Conservation (phyloP, 2,329 filamentous ascomycete species). For the Tolypocladium inflatum region DNA sequence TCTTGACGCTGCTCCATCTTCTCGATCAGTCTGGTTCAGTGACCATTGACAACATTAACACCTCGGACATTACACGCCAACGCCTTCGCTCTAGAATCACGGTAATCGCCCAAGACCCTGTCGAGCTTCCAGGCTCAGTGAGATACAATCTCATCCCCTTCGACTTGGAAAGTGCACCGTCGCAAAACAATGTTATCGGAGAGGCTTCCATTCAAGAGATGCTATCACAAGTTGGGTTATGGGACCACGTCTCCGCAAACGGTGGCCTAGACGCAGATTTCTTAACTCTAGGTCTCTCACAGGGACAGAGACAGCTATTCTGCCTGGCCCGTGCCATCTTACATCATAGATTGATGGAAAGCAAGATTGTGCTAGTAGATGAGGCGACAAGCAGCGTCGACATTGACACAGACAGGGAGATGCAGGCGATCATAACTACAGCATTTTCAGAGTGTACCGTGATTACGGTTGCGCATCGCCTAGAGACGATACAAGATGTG, state of each 20-base stretch:
- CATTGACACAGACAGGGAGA: not conserved
- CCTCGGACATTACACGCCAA: slow-evolving; percentile 11
- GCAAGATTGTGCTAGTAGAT: slow-evolving; percentile 3
- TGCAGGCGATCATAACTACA: not conserved
- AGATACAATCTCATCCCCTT: not conserved
- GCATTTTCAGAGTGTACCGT: slow-evolving; percentile 3
- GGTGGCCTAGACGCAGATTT: slow-evolving; percentile 6
- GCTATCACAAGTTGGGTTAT: slow-evolving; percentile 5
- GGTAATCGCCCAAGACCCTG: slow-evolving; percentile 18
- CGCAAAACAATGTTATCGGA: not conserved
- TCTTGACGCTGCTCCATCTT: not conserved
- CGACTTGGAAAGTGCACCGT: not conserved
- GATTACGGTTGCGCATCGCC: slow-evolving; percentile 2
- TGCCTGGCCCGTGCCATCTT: slow-evolving; percentile 7
- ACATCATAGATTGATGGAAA: not conserved
- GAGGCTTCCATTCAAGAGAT: slow-evolving; percentile 1
- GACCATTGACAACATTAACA: slow-evolving; percentile 17
- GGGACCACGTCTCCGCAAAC: not conserved
- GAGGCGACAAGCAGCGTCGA: slow-evolving; percentile 7
- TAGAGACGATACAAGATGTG: slow-evolving; percentile 1
- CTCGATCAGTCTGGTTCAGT: not conserved
- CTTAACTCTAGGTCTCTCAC: slow-evolving; percentile 5
- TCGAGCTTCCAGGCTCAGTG: slow-evolving; percentile 8
- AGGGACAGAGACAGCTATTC: slow-evolving; percentile 10
- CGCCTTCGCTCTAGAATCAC: slow-evolving; percentile 18